These are phyloP conservation scores for Diaporthe humulicola DNA, from an alignment of 2,329 filamentous ascomycete species.

Conservation along the genomic window DNA sequence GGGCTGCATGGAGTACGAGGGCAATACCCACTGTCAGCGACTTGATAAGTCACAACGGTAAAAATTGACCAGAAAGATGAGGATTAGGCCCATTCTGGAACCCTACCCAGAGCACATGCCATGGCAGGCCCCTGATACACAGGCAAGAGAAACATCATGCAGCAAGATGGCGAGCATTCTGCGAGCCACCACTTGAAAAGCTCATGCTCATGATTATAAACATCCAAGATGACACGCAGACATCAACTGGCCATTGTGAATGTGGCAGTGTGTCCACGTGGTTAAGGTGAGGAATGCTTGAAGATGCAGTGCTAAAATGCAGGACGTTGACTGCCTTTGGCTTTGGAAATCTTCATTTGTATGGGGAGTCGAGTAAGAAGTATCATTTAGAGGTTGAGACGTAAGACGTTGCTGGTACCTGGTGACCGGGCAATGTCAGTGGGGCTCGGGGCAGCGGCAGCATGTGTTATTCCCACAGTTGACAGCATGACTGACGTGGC, in stretches of 20 bases:
- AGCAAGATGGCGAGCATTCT: background rate
- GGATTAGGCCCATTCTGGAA: background rate
- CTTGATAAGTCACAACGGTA: background rate
- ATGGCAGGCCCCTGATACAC: background rate
- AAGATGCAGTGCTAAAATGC: background rate
- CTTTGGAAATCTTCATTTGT: background rate
- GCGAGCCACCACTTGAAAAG: no score
- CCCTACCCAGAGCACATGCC: no score
- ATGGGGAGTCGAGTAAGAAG: background rate
- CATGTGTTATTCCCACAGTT: no score
- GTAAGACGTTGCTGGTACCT: no score
- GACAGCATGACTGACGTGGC: no score
- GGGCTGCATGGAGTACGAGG: background rate
- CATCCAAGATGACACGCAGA: background rate
- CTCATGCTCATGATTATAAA: background rate
- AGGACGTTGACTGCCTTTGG: background rate
- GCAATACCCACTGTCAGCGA: background rate
- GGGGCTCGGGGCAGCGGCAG: no score
- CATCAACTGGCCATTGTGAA: background rate
- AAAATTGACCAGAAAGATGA: background rate
- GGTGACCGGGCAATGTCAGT: no score
- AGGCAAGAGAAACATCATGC: background rate
- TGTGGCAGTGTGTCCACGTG: background rate
- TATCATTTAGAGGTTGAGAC: no score
- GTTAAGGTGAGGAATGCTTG: background rate